Evolutionary conservation across 1,139 yeast species (phyloP), one percentile per base, ranked within the genome.

Genomic region (Candida neerlandica): DNA sequence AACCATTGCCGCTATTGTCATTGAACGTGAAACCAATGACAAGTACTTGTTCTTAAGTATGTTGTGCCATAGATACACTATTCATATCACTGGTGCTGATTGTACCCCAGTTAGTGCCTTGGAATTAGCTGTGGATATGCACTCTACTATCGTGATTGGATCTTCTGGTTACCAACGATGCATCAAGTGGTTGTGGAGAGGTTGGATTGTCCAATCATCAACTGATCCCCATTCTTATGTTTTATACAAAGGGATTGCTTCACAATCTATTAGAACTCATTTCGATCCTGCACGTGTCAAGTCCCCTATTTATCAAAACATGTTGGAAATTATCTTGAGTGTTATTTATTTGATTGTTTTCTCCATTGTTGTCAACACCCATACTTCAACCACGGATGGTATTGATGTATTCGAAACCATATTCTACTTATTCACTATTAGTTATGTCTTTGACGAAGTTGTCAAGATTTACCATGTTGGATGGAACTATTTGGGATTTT

Each of bases 121-220:
- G 57, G 97, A 90, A 62, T 65, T 89, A 61, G 96, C 96, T 0
- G 92, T 89, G 26, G 96, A 90, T 63, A 82, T 85, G 80, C 96
- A 90, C 60, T 82, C 89, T 10, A 86, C 94, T 12, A 76, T 79
- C 16, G 85, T 89, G 16, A 88, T 90, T 59, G 84, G 90, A 0
- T 82, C 95, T 0, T 71, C 86, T 3, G 96, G 96, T 0, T 90
- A 83, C 65, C 96, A 90, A 66, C 72, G 96, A 51, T 89, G 96
- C 70, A 80, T 89, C 61, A 84, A 85, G 58, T 90, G 96, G 96
- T 68, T 90, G 48, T 90, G 97, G 97, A 73, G 92, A 52, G 97
- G 97, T 18, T 89, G 96, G 96, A 87, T 90, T 53, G 77, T 87
- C 42, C 96, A 89, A 66, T 80, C 87, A 37, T 80, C 82, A n/a